These are phyloP conservation scores for Saccharomycopsis malanga DNA, from an alignment of 805 yeast species.

Conservation along the genomic window DNA sequence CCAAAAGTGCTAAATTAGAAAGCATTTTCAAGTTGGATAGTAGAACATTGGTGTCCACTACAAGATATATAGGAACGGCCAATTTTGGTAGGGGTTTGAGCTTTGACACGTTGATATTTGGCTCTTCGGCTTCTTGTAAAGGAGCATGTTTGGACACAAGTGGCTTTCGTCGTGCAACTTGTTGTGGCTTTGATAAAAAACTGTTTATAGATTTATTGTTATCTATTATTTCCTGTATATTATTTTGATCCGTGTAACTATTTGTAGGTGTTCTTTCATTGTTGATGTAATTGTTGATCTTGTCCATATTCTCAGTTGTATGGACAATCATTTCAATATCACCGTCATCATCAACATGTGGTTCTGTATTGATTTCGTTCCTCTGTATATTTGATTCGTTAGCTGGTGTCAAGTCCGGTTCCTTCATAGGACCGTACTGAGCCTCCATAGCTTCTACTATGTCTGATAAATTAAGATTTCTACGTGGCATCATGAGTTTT, in stretches of 20 bases:
- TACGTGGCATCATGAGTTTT: too few species aligned
- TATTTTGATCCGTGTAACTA: too few species aligned
- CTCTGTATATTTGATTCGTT: too few species aligned
- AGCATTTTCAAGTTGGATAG: constrained; percentile 58
- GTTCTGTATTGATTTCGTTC: too few species aligned
- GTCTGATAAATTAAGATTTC: too few species aligned
- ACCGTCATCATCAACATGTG: constrained; percentile 6
- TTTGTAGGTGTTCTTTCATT: neutral
- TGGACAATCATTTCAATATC: constrained; percentile 1
- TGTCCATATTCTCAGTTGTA: neutral
- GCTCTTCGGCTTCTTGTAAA: neutral
- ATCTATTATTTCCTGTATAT: too few species aligned
- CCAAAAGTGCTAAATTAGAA: constrained; percentile 41
- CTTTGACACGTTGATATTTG: neutral
- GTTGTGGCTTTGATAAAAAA: too few species aligned
- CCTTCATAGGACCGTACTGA: too few species aligned
- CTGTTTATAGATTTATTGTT: too few species aligned
- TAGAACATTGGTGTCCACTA: constrained; percentile 80
- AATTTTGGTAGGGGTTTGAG: neutral
- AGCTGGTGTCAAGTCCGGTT: too few species aligned
- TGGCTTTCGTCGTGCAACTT: too few species aligned
- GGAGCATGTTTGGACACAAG: neutral
- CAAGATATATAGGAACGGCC: constrained; percentile 30
- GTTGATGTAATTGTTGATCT: constrained; percentile 4
- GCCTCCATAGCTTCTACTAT: too few species aligned